phyloP scores from a whole-genome alignment of 176 grass and related monocot species.

The Cocos nucifera region DNA sequence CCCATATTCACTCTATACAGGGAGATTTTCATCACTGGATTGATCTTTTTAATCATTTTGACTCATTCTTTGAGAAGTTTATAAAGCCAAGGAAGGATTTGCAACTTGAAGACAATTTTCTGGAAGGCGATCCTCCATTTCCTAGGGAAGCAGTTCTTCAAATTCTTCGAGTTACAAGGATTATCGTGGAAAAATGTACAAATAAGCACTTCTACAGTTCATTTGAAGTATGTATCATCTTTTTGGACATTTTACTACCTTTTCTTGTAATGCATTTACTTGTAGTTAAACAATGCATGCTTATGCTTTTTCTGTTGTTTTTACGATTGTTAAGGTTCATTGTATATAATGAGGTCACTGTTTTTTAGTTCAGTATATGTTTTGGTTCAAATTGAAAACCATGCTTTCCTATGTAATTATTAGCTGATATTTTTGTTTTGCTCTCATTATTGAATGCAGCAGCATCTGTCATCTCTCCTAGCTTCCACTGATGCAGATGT shows the following conservation, averaged over 20 bases:
- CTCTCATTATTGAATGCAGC: constrained; percentile 23
- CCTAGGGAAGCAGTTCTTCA: constrained; percentile 64
- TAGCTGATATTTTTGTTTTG: constrained; percentile 11
- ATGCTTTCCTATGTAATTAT: neutral
- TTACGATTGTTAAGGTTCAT: too few species aligned
- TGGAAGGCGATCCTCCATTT: constrained; percentile 48
- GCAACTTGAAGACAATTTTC: constrained; percentile 53
- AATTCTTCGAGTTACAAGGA: constrained; percentile 59
- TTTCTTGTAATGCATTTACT: too few species aligned
- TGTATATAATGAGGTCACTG: neutral
- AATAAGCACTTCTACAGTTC: constrained; percentile 62
- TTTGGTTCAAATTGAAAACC: too few species aligned
- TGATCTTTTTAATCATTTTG: constrained; percentile 65
- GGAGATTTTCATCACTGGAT: constrained; percentile 83
- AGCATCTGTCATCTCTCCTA: constrained; percentile 56
- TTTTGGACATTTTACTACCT: neutral
- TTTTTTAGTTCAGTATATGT: too few species aligned
- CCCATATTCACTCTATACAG: constrained; percentile 29
- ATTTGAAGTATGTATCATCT: constrained; percentile 42
- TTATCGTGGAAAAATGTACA: constrained; percentile 75
- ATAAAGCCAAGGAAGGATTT: constrained; percentile 59
- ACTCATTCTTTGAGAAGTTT: constrained; percentile 60
- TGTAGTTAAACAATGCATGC: too few species aligned
- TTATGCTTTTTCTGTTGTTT: too few species aligned
- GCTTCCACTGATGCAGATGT: constrained; percentile 58